Evolutionary conservation across 495 filamentous ascomycete species (phyloP).

Genomic region (Hypoxylon perforatum): DNA sequence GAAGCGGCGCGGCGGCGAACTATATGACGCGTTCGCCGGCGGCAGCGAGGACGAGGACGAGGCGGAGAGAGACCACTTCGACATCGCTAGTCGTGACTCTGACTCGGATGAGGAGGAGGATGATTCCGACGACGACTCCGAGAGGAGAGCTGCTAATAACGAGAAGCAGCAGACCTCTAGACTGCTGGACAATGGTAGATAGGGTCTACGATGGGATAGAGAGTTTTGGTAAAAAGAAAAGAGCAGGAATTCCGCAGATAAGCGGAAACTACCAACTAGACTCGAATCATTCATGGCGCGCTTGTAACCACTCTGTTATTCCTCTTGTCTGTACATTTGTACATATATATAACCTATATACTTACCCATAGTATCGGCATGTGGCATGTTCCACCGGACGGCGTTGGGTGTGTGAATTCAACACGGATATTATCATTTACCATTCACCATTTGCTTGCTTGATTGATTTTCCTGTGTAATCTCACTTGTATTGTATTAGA

Average conservation of each 20-base stretch:
- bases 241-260: no score
- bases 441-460: background rate
- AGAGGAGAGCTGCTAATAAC: background rate
- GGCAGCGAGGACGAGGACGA: slow-evolving; percentile 76
- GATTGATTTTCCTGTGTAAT: background rate
- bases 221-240: slow-evolving; percentile 7
- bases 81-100: slow-evolving; percentile 34
- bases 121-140: slow-evolving; percentile 15
- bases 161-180: slow-evolving; percentile 35
- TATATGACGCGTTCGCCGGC: slow-evolving; percentile 95
- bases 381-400: slow-evolving; percentile 30
- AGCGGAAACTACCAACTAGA: slow-evolving; percentile 1
- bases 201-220: slow-evolving; percentile 13
- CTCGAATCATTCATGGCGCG: slow-evolving; percentile 10
- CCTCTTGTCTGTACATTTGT: slow-evolving; percentile 17
- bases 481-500: no score
- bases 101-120: slow-evolving; percentile 5
- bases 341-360: no score
- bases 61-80: slow-evolving; percentile 44
- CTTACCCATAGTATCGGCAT: slow-evolving; percentile 26
- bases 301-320: background rate
- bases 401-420: slow-evolving; percentile 34
- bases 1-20: slow-evolving; percentile 76
- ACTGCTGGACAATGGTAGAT: slow-evolving; percentile 28
- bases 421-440: background rate